A percentile compares a stretch with the other conserved stretches of the same genome.
Evolutionary conservation across 1,284 basidiomycete species (phyloP).

Genomic region (Ustilago xerochloae): DNA sequence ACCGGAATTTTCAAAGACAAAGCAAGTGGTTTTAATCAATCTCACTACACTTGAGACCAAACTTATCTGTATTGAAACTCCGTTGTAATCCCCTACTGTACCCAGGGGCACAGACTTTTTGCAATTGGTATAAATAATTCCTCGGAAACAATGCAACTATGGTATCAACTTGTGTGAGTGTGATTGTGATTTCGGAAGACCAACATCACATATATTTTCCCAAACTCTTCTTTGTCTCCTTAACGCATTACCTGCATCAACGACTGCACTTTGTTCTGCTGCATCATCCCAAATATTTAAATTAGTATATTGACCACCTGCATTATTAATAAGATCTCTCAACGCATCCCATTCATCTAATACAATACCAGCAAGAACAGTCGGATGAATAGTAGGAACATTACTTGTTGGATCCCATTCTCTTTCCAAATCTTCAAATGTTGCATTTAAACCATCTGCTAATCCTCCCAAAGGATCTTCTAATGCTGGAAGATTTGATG

Average conservation of each 20-base stretch:
- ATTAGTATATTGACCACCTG: slow-evolving; percentile 38
- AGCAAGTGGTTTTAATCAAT: slow-evolving; percentile 76
- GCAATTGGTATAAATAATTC: too few species aligned
- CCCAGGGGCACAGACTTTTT: too few species aligned
- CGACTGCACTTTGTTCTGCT: slow-evolving; percentile 14
- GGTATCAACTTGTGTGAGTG: background rate
- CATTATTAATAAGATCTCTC: slow-evolving; percentile 56
- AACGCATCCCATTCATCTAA: slow-evolving; percentile 63
- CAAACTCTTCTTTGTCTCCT: slow-evolving; percentile 29
- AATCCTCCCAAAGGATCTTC: slow-evolving; percentile 17
- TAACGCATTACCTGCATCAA: slow-evolving; percentile 42
- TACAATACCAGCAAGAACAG: slow-evolving; percentile 20
- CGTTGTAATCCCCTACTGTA: background rate
- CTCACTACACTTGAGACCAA: slow-evolving; percentile 73
- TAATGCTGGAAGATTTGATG: background rate
- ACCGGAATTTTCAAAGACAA: slow-evolving; percentile 80
- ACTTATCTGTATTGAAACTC: slow-evolving; percentile 60
- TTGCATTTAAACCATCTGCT: slow-evolving; percentile 14
- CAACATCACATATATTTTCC: slow-evolving; percentile 26
- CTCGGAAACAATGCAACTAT: too few species aligned
- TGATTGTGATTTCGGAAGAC: slow-evolving; percentile 7
- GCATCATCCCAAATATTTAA: slow-evolving; percentile 41
- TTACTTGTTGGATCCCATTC: slow-evolving; percentile 37
- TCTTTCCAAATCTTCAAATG: slow-evolving; percentile 28
- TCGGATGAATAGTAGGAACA: slow-evolving; percentile 45